A percentile compares a stretch with the other conserved stretches of the same genome.
phyloP scores from a whole-genome alignment of 129 eudicot genomes.

The Helianthus tuberosus region DNA sequence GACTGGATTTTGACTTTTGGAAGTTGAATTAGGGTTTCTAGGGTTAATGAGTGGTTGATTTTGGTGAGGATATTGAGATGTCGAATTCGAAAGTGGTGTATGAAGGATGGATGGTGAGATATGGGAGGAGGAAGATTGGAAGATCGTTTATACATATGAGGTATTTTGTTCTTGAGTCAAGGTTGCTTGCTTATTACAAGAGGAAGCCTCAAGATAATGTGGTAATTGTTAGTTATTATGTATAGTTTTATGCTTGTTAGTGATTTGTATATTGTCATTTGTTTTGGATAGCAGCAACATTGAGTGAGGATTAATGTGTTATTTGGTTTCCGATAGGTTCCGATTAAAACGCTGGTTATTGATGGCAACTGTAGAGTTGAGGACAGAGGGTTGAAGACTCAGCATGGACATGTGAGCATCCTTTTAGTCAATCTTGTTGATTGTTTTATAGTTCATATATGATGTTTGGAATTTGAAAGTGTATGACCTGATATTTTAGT shows the following conservation, averaged over 20 bases:
- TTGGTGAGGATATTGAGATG: conserved; percentile 32
- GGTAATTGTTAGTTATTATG: conserved; percentile 45
- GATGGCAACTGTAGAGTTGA: conserved; percentile 99
- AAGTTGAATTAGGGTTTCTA: conserved; percentile 23
- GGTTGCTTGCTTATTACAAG: conserved; percentile 95
- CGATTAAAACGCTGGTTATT: conserved; percentile 86
- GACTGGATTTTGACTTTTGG: conserved; percentile 1
- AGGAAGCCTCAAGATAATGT: conserved; percentile 96
- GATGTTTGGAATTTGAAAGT: conserved; percentile 13
- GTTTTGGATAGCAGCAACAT: not conserved
- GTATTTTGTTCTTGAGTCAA: conserved; percentile 85
- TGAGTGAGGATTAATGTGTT: not conserved
- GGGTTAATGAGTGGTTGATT: conserved; percentile 27
- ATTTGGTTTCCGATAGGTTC: conserved; percentile 55
- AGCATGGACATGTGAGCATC: conserved; percentile 94
- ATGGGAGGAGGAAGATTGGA: conserved; percentile 96
- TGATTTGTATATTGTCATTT: conserved; percentile 6
- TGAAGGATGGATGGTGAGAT: conserved; percentile 99
- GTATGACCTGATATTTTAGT: conserved; percentile 17
- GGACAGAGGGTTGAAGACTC: conserved; percentile 96
- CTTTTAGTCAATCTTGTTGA: conserved; percentile 7
- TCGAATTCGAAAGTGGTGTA: conserved; percentile 84
- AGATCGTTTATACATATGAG: conserved; percentile 96
- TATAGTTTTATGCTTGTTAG: not conserved
- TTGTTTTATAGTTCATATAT: conserved; percentile 18